Evolutionary conservation across 73 alveolate genomes (phyloP).

Genomic region (Paramecium bursaria): DNA sequence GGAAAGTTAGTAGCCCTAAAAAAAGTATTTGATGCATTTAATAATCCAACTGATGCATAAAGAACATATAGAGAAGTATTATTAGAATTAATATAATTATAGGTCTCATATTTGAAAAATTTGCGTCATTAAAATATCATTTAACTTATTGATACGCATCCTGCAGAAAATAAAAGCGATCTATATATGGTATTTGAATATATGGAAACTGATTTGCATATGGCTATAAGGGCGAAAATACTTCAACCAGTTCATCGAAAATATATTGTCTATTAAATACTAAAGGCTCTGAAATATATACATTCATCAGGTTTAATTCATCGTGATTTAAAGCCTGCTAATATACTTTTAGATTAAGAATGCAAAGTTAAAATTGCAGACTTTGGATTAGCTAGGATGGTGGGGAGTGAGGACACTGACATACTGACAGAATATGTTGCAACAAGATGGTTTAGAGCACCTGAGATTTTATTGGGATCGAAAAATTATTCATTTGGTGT

Average conservation of each 20-base stretch:
- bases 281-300: conserved; percentile 80
- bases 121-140: conserved; percentile 83
- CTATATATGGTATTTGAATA: conserved; percentile 78
- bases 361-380: conserved; percentile 88
- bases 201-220: conserved; percentile 88
- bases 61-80: conserved; percentile 90
- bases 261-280: conserved; percentile 73
- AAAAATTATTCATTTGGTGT: conserved; percentile 76
- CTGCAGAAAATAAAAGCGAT: conserved; percentile 83
- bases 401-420: conserved; percentile 17
- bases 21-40: conserved; percentile 90
- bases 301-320: conserved; percentile 85
- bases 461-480: conserved; percentile 79
- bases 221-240: conserved; percentile 79
- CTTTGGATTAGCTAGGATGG: conserved; percentile 87
- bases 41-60: conserved; percentile 87
- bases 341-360: conserved; percentile 82
- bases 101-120: conserved; percentile 84
- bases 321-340: conserved; percentile 89
- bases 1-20: conserved; percentile 72
- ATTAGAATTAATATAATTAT: neutral
- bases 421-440: conserved; percentile 87
- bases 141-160: conserved; percentile 71
- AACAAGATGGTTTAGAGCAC: conserved; percentile 93
- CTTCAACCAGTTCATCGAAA: conserved; percentile 79